Base-by-base conservation (phyloP, 2,329 filamentous ascomycete genomes). In the Penicillium occitanis region DNA sequence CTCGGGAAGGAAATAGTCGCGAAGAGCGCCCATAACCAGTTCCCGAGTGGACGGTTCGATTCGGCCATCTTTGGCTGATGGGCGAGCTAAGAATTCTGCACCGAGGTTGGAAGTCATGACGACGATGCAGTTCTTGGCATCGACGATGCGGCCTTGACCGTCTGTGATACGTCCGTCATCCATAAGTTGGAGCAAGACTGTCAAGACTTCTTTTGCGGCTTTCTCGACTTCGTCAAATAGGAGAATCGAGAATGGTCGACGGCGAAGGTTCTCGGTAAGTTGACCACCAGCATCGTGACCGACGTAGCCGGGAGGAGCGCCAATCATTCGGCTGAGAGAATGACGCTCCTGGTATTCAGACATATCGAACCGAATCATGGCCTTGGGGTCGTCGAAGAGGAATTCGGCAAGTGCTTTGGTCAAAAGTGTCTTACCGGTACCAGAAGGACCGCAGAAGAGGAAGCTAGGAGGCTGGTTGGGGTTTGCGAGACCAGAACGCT, bases 301-400 rank as follows among this genome's bases (percentile, higher is more conserved):
- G 67, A 99, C 93, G 71, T 99, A 99, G 69, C 95, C 95, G 4
- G 95, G 95, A 22, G 95, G 95, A 22, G 95, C 93, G 76, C 95
- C 95, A 72, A 99, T 99, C 92, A 99, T 97, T 68, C 95, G 89
- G 77, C 92, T 96, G 14, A 99, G 87, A 0, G 94, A 91, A 78
- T 99, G 95, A 5, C 94, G 90, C 80, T 99, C 95, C 79, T 99
- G 96, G 79, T 99, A 99, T 80, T 99, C 95, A 5, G 94, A 98
- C 95, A 99, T 99, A 77, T 99, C 95, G 82, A 99, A 96, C 46
- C 95, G 91, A 73, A 99, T 97, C 95, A 99, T 98, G 40, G 94
- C 85, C 83, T 97, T 97, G 30, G 94, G 82, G 72, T 99, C 95
- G 76, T 99, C 95, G 82, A 99, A 99, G 33, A 99, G 84, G 83